phyloP scores from a whole-genome alignment of 352 stramenopile genomes.

The Globisporangium nodosum region DNA sequence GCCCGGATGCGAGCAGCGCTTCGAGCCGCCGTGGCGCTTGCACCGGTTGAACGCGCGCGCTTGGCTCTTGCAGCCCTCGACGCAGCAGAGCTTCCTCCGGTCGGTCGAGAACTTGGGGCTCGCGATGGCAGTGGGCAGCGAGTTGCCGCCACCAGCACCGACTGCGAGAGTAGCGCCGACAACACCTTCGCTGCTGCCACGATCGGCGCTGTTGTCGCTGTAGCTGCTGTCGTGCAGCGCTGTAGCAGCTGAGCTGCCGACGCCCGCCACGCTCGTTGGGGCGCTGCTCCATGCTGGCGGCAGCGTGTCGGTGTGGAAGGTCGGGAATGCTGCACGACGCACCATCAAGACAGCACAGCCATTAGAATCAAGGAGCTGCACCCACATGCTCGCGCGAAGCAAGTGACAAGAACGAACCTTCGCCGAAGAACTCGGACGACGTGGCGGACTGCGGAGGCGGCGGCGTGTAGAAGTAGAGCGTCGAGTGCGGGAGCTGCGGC shows the following conservation, averaged over 20 bases:
- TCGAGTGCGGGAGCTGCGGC: neutral
- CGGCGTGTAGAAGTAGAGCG: slow-evolving; percentile 8
- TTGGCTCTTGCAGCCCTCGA: slow-evolving; percentile 76
- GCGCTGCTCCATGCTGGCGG: slow-evolving; percentile 9
- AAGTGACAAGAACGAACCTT: slow-evolving; percentile 1
- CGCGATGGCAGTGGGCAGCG: neutral
- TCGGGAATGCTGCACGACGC: slow-evolving; percentile 4
- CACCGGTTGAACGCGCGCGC: slow-evolving; percentile 78
- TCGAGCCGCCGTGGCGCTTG: slow-evolving; percentile 80
- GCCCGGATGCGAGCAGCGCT: slow-evolving; percentile 60
- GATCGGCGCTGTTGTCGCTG: slow-evolving; percentile 4
- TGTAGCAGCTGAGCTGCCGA: neutral
- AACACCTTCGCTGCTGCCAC: slow-evolving; percentile 1
- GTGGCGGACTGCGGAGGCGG: neutral
- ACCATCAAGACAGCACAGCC: neutral
- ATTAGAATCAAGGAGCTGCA: neutral
- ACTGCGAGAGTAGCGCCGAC: too few relatives aligned
- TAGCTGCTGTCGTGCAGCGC: slow-evolving; percentile 10
- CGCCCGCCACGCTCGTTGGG: slow-evolving; percentile 5
- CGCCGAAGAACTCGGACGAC: slow-evolving; percentile 12
- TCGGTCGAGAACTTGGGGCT: slow-evolving; percentile 56
- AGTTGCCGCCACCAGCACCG: too few relatives aligned
- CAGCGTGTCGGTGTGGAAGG: slow-evolving; percentile 5
- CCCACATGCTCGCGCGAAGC: too few relatives aligned
- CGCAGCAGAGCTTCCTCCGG: slow-evolving; percentile 65